Percentiles rank a stretch among this genome's conserved stretches.
These are phyloP conservation scores for Massarina eburnea DNA, from an alignment of 2,329 filamentous ascomycete genomes.

Conservation along the genomic window DNA sequence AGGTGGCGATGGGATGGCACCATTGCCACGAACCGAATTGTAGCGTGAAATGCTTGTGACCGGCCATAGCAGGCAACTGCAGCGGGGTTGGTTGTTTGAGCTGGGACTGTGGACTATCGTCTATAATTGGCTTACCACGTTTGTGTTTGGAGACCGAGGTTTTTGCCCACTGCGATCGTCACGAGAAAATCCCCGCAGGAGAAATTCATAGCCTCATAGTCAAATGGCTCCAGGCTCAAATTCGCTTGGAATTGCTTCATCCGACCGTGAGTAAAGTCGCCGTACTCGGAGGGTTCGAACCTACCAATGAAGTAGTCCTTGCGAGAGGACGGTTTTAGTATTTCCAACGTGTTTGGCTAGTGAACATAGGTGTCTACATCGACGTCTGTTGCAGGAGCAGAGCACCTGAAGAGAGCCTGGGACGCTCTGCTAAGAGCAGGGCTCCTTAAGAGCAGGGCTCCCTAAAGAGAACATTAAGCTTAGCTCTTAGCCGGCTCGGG, in stretches of 20 bases:
- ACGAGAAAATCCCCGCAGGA: conserved; percentile 9
- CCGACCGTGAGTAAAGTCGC: conserved; percentile 6
- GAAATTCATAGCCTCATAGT: background rate
- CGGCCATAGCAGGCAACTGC: conserved; percentile 7
- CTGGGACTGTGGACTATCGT: too few species aligned
- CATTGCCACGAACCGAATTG: conserved; percentile 6
- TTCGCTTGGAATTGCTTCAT: conserved; percentile 3
- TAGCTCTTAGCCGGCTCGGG: too few species aligned
- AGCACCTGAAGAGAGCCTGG: too few species aligned
- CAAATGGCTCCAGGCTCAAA: conserved; percentile 3
- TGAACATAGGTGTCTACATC: conserved; percentile 8
- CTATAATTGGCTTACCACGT: conserved; percentile 3
- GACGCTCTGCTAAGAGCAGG: too few species aligned
- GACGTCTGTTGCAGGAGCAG: too few species aligned
- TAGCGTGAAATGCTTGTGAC: conserved; percentile 8
- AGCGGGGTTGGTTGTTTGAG: background rate
- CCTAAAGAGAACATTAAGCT: too few species aligned
- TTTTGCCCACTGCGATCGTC: conserved; percentile 4
- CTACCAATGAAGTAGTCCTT: conserved; percentile 7
- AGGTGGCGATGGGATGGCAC: conserved; percentile 8
- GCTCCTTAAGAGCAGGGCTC: too few species aligned
- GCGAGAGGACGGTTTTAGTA: conserved; percentile 1
- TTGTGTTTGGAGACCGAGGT: conserved; percentile 4
- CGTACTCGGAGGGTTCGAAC: conserved; percentile 5
- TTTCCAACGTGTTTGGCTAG: conserved; percentile 8